Evolutionary conservation across 345 rosid genomes (phyloP).

Genomic region (Lepidium sativum): DNA sequence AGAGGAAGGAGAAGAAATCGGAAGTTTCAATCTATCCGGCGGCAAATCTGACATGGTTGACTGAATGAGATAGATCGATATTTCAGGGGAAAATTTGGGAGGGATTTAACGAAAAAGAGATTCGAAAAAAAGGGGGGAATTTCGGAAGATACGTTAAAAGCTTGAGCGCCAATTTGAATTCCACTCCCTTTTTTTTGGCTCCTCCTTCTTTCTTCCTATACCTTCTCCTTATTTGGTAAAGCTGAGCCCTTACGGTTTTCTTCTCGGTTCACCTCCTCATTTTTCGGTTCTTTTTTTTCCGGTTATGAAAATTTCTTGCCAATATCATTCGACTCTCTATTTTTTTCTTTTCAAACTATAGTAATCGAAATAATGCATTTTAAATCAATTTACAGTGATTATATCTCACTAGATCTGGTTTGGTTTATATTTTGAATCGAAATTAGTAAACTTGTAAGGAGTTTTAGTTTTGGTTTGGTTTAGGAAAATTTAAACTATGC

Average conservation of each 20-base stretch:
- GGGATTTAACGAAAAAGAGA: conserved; percentile 5
- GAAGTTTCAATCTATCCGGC: background rate
- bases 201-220: background rate
- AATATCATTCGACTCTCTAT: background rate
- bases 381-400: background rate
- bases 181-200: conserved; percentile 4
- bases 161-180: conserved; percentile 26
- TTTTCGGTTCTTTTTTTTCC: background rate
- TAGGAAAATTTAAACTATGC: background rate
- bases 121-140: conserved; percentile 9
- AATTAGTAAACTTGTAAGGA: background rate
- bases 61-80: background rate
- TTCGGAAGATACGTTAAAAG: conserved; percentile 14
- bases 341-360: background rate
- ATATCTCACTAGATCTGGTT: background rate
- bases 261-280: background rate
- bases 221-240: conserved; percentile 7
- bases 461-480: conserved; percentile 1
- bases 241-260: conserved; percentile 13
- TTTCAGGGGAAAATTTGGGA: background rate
- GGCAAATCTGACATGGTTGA: conserved; percentile 25
- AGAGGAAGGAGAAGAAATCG: conserved; percentile 19
- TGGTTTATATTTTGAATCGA: background rate
- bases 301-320: background rate
- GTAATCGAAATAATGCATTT: background rate